Base-by-base conservation (phyloP, 2,329 filamentous ascomycete species). In the Hymenotorrendiella dingleyae region DNA sequence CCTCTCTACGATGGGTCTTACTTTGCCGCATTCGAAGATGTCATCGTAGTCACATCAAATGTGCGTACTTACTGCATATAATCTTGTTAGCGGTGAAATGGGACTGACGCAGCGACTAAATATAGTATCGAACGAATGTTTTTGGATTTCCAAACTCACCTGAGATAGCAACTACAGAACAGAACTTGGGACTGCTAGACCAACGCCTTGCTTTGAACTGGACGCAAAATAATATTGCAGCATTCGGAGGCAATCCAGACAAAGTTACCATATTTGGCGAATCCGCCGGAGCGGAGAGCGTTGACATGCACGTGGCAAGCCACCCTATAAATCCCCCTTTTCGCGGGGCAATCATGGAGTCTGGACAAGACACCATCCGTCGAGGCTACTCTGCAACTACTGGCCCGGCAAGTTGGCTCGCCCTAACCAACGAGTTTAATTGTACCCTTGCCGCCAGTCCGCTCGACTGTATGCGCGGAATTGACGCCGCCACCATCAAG, bases 191-290 rank as follows among this genome's bases (percentile, higher is more conserved):
- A 4, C 19, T 37, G 9, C 23, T 26, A 11, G 35, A 37, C 22
- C 78, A 82, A 60, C 67, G 74, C 48, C 55, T 71, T 16, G 68
- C 75, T 9, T 64, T 83, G 16, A 62, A 67, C 44, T 83, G 79
- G 79, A 70, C 82, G 23, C 66, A 67, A 43, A 62, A 68, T 20
- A 81, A 80, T 56, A 73, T 79, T 40, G 69, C 59, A 4, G 62
- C 60, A 4, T 80, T 83, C 58, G 78, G 78, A 0, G 80, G 78
- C 1, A 72, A 82, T 49, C 64, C 64, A 2, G 22, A 59, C 2
- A 43, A 48, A 12, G 54, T 60, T 22, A 58, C 56, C 3, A 39
- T 60, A 11, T 57, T 54, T 22, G 56, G 57, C 10, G 45, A 57
- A 37, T 55, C 52, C 12, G 54, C 54, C 14, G 57, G 56, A 3